Base-by-base conservation (phyloP, 1,284 basidiomycete species). In the Pseudozyma pruni region DNA sequence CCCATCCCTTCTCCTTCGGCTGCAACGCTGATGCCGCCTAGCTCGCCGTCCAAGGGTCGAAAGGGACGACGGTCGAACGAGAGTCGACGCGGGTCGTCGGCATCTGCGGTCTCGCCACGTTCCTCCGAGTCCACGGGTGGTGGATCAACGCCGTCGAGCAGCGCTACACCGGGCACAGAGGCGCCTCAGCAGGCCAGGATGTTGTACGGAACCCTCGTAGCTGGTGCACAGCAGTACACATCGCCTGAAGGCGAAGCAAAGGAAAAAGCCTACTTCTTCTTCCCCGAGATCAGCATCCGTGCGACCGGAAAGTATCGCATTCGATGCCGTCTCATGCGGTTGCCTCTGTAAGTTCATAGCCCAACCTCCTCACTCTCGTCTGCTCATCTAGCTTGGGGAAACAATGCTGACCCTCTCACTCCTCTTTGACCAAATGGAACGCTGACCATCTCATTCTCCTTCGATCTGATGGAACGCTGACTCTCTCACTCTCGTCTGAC, bases 211-310 rank as follows among this genome's bases (percentile, higher is more conserved):
- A 74, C 74, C 5, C 52, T 74, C 19, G 59, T 62, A 1, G 68
- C 72, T 0, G 70, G 56, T 19, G 55, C 74, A 5, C 67, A 66
- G 33, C 54, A 35, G 20, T 53, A 58, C 23, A 20, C 37, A 0
- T 33, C 59, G 29, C 67, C 33, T 6, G 45, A 52, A 9, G 52
- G 34, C 7, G 22, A 31, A 20, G 31, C 41, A 4, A 43, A 39
- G 17, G 40, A 56, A 8, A 58, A 55, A 29, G 39, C 55, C 1
- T 70, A 58, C 41, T 72, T 77, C 17, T 61, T 77, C 56, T 77
- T 77, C 33, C 70, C 75, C 41, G 75, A 77, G 42, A 64, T 77
- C 41, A 69, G 66, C 34, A 44, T 77, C 27, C 48, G 75, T 13
- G 55, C 59, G 4, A 41, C 62, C 7, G 75, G 75, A n/a, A 47